These are phyloP conservation scores for Lachnellula suecica DNA, from an alignment of 2,329 filamentous ascomycete species.

Conservation along the genomic window DNA sequence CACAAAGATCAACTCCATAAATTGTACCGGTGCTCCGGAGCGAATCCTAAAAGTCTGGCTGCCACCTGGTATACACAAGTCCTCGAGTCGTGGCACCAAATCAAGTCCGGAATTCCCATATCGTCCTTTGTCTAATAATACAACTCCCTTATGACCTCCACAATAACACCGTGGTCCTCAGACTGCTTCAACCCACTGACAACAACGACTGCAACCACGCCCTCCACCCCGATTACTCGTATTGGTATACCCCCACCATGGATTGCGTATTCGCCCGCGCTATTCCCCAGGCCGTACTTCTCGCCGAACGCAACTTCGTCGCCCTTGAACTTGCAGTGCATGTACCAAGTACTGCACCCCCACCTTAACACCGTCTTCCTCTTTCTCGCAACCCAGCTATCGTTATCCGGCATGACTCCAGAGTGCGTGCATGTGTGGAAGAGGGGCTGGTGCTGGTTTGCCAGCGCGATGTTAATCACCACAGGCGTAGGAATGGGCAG, in stretches of 20 bases:
- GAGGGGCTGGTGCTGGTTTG: constrained; percentile 57
- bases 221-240: constrained; percentile 70
- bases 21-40: too few relatives aligned
- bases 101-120: background rate
- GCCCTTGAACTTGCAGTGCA: constrained; percentile 65
- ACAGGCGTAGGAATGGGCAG: constrained; percentile 52
- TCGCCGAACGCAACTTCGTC: constrained; percentile 64
- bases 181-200: constrained; percentile 75
- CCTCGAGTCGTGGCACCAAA: too few relatives aligned
- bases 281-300: constrained; percentile 61
- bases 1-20: too few relatives aligned
- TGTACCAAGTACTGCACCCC: constrained; percentile 68
- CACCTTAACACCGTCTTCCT: constrained; percentile 70
- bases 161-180: constrained; percentile 74
- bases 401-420: constrained; percentile 70
- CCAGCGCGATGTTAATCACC: constrained; percentile 64
- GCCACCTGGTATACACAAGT: too few relatives aligned
- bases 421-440: constrained; percentile 69
- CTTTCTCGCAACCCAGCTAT: constrained; percentile 70
- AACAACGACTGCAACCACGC: constrained; percentile 71
- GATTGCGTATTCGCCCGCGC: constrained; percentile 66
- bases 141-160: constrained; percentile 46
- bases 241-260: constrained; percentile 78
- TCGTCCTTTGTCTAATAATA: constrained; percentile 15
- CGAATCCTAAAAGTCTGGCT: too few relatives aligned